These are phyloP conservation scores for Francoa sonchifolia DNA, from an alignment of 441 rosid genomes.

Conservation along the genomic window DNA sequence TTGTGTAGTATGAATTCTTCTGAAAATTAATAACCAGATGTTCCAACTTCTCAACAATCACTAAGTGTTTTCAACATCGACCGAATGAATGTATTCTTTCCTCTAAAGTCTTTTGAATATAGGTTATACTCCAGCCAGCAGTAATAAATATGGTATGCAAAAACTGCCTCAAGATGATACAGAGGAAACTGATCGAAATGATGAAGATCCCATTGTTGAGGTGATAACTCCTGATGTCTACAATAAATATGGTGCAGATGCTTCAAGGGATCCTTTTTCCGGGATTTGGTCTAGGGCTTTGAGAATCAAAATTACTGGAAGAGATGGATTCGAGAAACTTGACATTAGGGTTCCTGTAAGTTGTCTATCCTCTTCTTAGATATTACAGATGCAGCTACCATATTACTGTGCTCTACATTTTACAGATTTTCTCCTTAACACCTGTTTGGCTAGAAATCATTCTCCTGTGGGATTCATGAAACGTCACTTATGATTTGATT, in stretches of 20 bases:
- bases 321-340: constrained; percentile 76
- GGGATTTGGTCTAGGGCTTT: constrained; percentile 72
- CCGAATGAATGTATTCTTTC: neutral
- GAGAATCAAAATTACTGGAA: constrained; percentile 72
- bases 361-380: constrained; percentile 9
- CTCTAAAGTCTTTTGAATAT: constrained; percentile 11
- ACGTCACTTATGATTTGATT: too few relatives aligned
- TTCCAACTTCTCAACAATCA: neutral
- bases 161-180: constrained; percentile 37
- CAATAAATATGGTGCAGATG: constrained; percentile 44
- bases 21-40: neutral
- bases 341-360: constrained; percentile 87
- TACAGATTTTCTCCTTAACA: too few relatives aligned
- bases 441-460: neutral
- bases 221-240: constrained; percentile 69
- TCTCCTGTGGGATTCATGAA: too few relatives aligned
- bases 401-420: neutral
- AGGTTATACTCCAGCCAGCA: constrained; percentile 36
- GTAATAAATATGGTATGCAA: constrained; percentile 33
- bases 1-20: neutral
- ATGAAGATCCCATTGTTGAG: constrained; percentile 59
- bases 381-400: neutral
- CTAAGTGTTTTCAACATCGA: neutral
- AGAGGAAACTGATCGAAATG: constrained; percentile 31
- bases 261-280: constrained; percentile 55